These are phyloP conservation scores for Mercurialis annua DNA, from an alignment of 345 rosid genomes.

Conservation along the genomic window DNA sequence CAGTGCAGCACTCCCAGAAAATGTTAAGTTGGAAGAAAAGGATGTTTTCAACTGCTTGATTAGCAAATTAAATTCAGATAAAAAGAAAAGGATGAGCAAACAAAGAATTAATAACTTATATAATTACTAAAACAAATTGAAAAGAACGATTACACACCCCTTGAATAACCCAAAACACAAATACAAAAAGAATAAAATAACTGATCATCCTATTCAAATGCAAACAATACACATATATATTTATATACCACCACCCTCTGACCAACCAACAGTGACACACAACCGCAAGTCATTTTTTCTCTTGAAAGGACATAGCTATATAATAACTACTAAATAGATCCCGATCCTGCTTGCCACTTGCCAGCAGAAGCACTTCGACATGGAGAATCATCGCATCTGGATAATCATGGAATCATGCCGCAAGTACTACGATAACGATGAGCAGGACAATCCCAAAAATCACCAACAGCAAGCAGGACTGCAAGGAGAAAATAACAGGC, in stretches of 20 bases:
- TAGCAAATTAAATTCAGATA: too few relatives aligned
- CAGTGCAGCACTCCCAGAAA: too few relatives aligned
- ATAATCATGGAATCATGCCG: constrained; percentile 38
- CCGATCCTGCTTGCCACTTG: constrained; percentile 17
- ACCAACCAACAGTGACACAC: constrained; percentile 19
- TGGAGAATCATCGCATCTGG: neutral
- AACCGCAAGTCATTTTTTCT: constrained; percentile 13
- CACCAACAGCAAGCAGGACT: constrained; percentile 89
- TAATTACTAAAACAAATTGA: neutral
- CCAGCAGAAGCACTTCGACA: constrained; percentile 9
- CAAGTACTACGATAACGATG: constrained; percentile 69
- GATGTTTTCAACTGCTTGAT: too few relatives aligned
- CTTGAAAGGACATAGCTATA: constrained; percentile 6
- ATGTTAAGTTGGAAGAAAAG: too few relatives aligned
- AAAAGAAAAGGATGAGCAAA: neutral
- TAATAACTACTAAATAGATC: constrained; percentile 7
- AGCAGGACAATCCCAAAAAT: constrained; percentile 81
- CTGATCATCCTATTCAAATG: neutral
- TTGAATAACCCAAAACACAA: constrained; percentile 13
- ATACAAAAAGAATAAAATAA: constrained; percentile 9
- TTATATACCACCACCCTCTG: constrained; percentile 20
- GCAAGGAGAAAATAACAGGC: constrained; percentile 19
- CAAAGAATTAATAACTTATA: constrained; percentile 25
- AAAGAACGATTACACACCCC: constrained; percentile 15
- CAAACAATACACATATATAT: constrained; percentile 23